Conservation (phyloP, 768 basidiomycete genomes). For the Mycena haematopus region DNA sequence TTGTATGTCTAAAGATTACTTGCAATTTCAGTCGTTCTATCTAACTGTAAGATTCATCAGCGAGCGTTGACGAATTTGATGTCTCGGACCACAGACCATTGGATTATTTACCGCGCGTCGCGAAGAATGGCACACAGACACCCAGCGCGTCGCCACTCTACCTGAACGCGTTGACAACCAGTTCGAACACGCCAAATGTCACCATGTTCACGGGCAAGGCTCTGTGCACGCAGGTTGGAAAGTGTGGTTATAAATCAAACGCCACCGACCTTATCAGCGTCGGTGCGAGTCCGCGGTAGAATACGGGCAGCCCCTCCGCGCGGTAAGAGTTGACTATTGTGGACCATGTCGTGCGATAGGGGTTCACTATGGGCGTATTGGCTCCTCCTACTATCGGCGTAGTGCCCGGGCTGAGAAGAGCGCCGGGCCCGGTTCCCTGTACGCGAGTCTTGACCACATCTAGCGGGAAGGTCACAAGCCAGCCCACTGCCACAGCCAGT, state of each 20-base stretch:
- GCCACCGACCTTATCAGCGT: conserved; percentile 69
- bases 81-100: neutral
- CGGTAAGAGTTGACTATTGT: conserved; percentile 67
- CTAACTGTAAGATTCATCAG: neutral
- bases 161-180: conserved; percentile 48
- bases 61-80: neutral
- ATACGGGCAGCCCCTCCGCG: conserved; percentile 69
- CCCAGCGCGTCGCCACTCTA: neutral
- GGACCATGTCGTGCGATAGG: conserved; percentile 63
- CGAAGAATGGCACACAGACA: neutral
- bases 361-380: conserved; percentile 43
- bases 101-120: neutral
- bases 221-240: conserved; percentile 39
- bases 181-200: conserved; percentile 78
- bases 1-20: too few relatives aligned
- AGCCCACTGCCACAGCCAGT: conserved; percentile 53
- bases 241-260: conserved; percentile 4
- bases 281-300: conserved; percentile 79
- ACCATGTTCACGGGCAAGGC: conserved; percentile 90
- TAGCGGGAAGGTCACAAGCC: conserved; percentile 84
- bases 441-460: conserved; percentile 92
- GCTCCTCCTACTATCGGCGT: conserved; percentile 24
- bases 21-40: too few relatives aligned
- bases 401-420: neutral
- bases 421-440: conserved; percentile 55